Evolutionary conservation across 78 protist species (phyloP).

Genomic region (Dictyostelium capitatum): DNA sequence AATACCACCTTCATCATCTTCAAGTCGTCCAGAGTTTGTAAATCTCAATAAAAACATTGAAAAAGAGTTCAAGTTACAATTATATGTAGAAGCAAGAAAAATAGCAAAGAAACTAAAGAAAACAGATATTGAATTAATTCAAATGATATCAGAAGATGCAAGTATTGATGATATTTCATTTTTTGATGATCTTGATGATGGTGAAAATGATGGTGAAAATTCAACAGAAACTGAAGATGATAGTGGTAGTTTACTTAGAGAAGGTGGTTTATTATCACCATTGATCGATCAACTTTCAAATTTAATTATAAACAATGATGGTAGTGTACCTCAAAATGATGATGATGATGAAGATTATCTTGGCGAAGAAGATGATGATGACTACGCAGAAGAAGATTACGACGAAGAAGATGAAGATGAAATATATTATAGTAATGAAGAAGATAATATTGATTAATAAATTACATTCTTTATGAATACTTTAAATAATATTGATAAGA

Average conservation of each 20-base stretch:
- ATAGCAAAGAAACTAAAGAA: neutral
- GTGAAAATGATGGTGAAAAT: neutral
- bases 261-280: neutral
- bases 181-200: neutral
- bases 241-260: neutral
- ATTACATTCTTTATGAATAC: too few species aligned
- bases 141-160: neutral
- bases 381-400: neutral
- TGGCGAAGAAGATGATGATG: neutral
- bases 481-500: too few species aligned
- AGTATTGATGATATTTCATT: neutral
- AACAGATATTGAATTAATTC: conserved; percentile 3
- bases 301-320: neutral
- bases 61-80: neutral
- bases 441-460: too few species aligned
- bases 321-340: neutral
- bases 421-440: too few species aligned
- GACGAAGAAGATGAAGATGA: neutral
- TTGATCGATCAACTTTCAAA: neutral
- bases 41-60: conserved; percentile 6
- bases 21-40: neutral
- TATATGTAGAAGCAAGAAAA: neutral
- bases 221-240: conserved; percentile 1
- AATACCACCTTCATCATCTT: neutral
- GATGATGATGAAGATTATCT: conserved; percentile 7